phyloP scores from a whole-genome alignment of 176 grass and related monocot species.

The Pharus latifolius region DNA sequence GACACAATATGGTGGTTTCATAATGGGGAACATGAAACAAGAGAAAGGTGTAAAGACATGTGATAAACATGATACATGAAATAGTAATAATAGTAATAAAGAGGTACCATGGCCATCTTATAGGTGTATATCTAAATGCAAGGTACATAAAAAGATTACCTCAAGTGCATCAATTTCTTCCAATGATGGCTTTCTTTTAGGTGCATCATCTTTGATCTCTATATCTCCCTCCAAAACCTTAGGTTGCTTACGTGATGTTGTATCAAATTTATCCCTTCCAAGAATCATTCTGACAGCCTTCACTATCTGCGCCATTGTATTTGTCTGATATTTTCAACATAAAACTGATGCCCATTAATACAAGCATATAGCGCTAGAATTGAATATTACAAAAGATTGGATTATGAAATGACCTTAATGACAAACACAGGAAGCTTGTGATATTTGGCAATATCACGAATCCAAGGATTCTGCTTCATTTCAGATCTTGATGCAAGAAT shows the following conservation, averaged over 20 bases:
- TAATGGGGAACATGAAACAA: not conserved
- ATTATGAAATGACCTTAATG: conserved; percentile 52
- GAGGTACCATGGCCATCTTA: too few species aligned
- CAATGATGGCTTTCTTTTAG: conserved; percentile 75
- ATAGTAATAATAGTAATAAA: too few species aligned
- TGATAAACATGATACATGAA: too few species aligned
- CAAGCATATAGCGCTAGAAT: conserved; percentile 2
- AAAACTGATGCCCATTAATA: conserved; percentile 21
- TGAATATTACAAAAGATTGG: conserved; percentile 10
- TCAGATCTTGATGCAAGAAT: conserved; percentile 85
- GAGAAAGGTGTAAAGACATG: not conserved
- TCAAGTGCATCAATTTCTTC: conserved; percentile 95
- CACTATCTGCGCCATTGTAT: conserved; percentile 93
- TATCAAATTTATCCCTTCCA: conserved; percentile 39
- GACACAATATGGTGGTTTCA: not conserved
- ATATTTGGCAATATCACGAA: conserved; percentile 66
- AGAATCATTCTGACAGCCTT: conserved; percentile 98
- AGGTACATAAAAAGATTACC: conserved; percentile 31
- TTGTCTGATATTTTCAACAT: conserved; percentile 33
- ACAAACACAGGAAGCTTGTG: conserved; percentile 84
- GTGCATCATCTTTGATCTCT: conserved; percentile 90
- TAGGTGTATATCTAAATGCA: not conserved
- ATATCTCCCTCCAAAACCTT: conserved; percentile 50
- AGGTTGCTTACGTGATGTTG: conserved; percentile 11
- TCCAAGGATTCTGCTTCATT: conserved; percentile 88